phyloP scores from a whole-genome alignment of 306 rosid genomes.

The Fragaria nilgerrensis region DNA sequence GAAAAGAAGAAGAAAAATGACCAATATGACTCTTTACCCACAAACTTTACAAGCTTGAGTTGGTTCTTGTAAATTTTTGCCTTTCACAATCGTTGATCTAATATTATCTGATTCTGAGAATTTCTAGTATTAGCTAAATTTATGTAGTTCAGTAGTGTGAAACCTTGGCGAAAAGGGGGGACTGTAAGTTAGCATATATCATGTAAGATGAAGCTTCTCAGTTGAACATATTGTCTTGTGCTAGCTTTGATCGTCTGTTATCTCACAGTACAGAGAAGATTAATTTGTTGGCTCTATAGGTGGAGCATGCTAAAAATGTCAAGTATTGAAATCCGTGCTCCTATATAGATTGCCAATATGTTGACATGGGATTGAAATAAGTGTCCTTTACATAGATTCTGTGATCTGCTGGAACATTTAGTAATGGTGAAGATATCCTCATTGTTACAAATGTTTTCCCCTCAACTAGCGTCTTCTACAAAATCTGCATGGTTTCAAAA shows the following conservation, averaged over 20 bases:
- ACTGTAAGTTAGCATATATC: background rate
- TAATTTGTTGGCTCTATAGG: background rate
- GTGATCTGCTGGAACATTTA: background rate
- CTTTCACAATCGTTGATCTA: background rate
- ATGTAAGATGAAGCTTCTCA: background rate
- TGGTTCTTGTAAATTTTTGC: background rate
- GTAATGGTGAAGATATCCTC: background rate
- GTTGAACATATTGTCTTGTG: background rate
- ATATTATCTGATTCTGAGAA: background rate
- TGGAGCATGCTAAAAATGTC: background rate
- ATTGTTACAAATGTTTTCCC: background rate
- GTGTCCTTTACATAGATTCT: background rate
- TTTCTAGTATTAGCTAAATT: background rate
- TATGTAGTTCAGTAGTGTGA: background rate
- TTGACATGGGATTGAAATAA: background rate
- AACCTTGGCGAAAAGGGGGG: background rate
- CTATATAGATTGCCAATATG: background rate
- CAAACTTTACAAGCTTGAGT: background rate
- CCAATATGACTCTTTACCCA: background rate
- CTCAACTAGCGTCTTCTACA: background rate
- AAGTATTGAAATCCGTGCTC: background rate
- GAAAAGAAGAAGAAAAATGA: background rate
- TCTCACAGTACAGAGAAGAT: background rate
- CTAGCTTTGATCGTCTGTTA: background rate
- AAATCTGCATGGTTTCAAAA: conserved; percentile 1